A percentile compares a stretch with the other conserved stretches of the same genome.
phyloP scores from a whole-genome alignment of 2,329 filamentous ascomycete genomes.

The Trichoderma guizhouense region DNA sequence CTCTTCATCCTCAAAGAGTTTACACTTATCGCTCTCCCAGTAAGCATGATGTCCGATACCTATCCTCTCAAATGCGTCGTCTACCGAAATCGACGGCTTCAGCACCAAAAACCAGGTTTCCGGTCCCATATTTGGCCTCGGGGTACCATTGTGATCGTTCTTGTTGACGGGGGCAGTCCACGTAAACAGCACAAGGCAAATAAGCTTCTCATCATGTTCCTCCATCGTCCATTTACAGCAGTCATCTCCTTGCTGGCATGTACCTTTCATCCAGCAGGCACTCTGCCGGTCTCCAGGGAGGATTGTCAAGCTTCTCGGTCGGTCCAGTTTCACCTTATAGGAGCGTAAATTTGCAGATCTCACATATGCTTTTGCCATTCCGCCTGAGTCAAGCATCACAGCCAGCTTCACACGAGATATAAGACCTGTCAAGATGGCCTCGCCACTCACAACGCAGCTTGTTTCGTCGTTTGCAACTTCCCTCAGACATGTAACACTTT shows the following conservation, averaged over 20 bases:
- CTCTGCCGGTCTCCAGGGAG: neutral
- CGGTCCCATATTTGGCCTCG: neutral
- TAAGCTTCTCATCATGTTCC: neutral
- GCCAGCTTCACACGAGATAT: neutral
- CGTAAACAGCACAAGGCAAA: neutral
- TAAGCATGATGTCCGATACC: neutral
- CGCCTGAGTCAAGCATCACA: no score
- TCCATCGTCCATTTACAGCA: neutral
- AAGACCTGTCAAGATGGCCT: neutral
- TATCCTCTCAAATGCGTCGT: neutral
- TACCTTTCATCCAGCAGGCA: neutral
- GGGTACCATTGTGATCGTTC: neutral
- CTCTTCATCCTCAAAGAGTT: neutral
- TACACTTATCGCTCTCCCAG: neutral
- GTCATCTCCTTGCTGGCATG: neutral
- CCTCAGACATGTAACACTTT: neutral
- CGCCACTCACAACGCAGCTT: neutral
- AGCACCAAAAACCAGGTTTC: neutral
- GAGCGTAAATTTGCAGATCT: neutral
- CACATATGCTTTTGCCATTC: neutral
- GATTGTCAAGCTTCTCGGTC: neutral
- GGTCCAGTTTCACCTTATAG: neutral
- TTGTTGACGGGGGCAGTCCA: neutral
- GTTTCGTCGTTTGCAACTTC: neutral
- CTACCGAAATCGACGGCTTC: neutral